A percentile compares a stretch with the other conserved stretches of the same genome.
These are phyloP conservation scores for Diaporthe capsici DNA, from an alignment of 2,329 filamentous ascomycete genomes.

Conservation along the genomic window DNA sequence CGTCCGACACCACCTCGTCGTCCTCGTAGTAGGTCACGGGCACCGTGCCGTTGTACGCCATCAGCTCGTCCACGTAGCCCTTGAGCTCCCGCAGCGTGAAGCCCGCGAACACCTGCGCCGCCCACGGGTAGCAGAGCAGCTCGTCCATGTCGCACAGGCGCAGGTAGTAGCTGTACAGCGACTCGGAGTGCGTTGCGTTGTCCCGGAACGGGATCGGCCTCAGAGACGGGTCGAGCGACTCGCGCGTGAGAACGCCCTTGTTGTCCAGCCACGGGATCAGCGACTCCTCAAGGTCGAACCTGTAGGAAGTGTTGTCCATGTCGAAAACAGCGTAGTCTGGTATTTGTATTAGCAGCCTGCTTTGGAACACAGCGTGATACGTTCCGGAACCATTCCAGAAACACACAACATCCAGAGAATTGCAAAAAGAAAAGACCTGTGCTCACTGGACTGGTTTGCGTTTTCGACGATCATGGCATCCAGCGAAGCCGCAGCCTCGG, in stretches of 20 bases:
- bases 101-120: slow-evolving; percentile 58
- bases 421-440: no score
- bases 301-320: slow-evolving; percentile 62
- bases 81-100: slow-evolving; percentile 45
- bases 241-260: slow-evolving; percentile 57
- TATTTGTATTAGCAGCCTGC: no score
- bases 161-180: slow-evolving; percentile 61
- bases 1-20: slow-evolving; percentile 48
- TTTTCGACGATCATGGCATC: slow-evolving; percentile 56
- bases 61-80: slow-evolving; percentile 34
- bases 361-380: no score
- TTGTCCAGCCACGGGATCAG: slow-evolving; percentile 59
- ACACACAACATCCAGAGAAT: no score
- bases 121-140: slow-evolving; percentile 59
- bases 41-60: slow-evolving; percentile 51
- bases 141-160: slow-evolving; percentile 59
- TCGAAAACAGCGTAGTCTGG: slow-evolving; percentile 56
- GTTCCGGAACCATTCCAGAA: no score
- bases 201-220: slow-evolving; percentile 60
- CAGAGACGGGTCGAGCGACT: slow-evolving; percentile 56
- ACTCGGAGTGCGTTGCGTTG: slow-evolving; percentile 54
- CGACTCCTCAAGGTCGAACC: slow-evolving; percentile 59
- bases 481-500: slow-evolving; percentile 52
- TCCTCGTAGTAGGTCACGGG: slow-evolving; percentile 54
- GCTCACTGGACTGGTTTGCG: slow-evolving; percentile 50